Conservation (phyloP, 1,284 basidiomycete species). For the Ceratobasidium sp. region DNA sequence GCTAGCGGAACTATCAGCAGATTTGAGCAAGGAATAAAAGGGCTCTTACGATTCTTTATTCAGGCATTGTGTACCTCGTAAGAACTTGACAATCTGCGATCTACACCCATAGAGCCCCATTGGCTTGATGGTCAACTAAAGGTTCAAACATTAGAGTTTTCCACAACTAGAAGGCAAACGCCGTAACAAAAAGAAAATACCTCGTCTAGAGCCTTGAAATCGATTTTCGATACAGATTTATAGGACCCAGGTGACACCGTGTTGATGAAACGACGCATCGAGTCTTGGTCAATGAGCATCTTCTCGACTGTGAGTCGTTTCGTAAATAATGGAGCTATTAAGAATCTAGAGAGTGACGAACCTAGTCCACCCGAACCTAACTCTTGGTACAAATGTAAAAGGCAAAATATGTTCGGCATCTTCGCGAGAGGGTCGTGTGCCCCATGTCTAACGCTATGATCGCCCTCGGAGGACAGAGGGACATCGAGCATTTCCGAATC, state of each 20-base stretch:
- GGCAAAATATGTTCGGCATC: conserved; percentile 40
- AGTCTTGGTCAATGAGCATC: conserved; percentile 42
- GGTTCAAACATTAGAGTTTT: conserved; percentile 51
- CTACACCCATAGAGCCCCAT: conserved; percentile 68
- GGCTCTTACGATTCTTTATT: conserved; percentile 43
- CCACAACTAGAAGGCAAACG: not conserved
- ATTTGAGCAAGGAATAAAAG: not conserved
- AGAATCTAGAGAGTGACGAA: not conserved
- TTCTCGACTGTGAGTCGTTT: conserved; percentile 3
- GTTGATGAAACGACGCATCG: conserved; percentile 35
- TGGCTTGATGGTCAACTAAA: conserved; percentile 57
- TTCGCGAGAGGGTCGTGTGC: conserved; percentile 14
- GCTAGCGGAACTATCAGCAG: not conserved
- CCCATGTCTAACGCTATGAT: not conserved
- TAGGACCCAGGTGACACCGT: conserved; percentile 22
- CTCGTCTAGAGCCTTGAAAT: conserved; percentile 59
- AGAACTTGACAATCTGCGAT: conserved; percentile 60
- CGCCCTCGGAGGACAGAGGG: not conserved
- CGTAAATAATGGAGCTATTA: too few species aligned
- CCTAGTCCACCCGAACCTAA: conserved; percentile 36
- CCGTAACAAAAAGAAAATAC: not conserved
- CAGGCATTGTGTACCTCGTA: conserved; percentile 48
- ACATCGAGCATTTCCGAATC: not conserved
- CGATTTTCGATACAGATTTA: conserved; percentile 49
- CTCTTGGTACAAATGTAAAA: conserved; percentile 45